Conservation (phyloP, 805 yeast species). For the Dipodascopsis uninucleata region DNA sequence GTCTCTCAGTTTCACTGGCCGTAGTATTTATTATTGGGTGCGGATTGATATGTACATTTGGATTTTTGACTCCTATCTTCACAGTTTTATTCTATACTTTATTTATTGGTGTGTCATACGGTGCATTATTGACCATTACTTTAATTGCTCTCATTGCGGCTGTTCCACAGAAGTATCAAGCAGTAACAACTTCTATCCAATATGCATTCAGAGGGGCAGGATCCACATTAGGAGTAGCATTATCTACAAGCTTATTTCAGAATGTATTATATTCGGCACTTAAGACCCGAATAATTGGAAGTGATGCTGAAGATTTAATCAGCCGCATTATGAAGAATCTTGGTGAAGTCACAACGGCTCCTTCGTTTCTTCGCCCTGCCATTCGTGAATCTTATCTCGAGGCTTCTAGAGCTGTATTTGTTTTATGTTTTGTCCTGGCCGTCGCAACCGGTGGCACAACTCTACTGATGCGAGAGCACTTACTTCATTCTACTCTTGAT, state of each 20-base stretch:
- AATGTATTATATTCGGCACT: constrained; percentile 36
- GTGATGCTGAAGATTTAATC: constrained; percentile 19
- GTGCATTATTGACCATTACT: constrained; percentile 55
- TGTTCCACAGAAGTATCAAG: constrained; percentile 56
- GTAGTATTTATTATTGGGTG: constrained; percentile 18
- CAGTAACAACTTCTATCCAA: constrained; percentile 71
- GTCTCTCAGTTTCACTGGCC: constrained; percentile 27
- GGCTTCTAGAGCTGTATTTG: constrained; percentile 23
- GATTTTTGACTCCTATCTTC: constrained; percentile 10
- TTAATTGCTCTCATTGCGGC: constrained; percentile 62
- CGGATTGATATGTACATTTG: constrained; percentile 16
- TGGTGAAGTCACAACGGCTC: constrained; percentile 14
- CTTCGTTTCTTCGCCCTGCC: constrained; percentile 13
- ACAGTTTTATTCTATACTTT: constrained; percentile 17
- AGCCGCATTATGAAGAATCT: constrained; percentile 15
- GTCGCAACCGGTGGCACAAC: constrained; percentile 15
- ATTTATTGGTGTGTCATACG: constrained; percentile 55
- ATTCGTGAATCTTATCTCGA: constrained; percentile 21
- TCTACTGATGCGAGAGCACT: constrained; percentile 24
- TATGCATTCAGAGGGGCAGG: constrained; percentile 72
- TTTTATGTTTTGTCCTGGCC: constrained; percentile 15
- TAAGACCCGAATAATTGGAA: constrained; percentile 14
- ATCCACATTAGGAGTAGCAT: constrained; percentile 62
- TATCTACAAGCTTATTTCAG: constrained; percentile 56
- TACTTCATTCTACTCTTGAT: constrained; percentile 18